Evolutionary conservation across 1,284 basidiomycete species (phyloP), one percentile per base, ranked within the genome.

Genomic region (Singerocomus inundabilis): DNA sequence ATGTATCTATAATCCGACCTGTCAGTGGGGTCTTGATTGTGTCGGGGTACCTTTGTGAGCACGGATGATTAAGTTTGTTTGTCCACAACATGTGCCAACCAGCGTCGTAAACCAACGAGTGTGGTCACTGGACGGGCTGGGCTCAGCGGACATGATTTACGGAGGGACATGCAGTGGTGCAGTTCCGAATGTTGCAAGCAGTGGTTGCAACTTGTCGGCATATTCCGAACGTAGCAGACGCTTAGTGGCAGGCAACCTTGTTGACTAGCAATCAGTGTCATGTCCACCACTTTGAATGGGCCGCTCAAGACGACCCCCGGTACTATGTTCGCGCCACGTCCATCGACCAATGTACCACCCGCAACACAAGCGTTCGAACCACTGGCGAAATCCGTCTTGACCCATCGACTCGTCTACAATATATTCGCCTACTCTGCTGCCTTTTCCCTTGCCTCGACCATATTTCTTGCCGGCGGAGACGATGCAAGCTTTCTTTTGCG

Each of bases 361-460:
- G 63, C 81, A 5, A 61, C 73, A 6, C 73, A 79, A 56, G 66
- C 71, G 1, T 87, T 80, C 57, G 81, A 85, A 54, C 83, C 84
- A 11, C 73, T 79, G 29, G 75, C 80, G 5, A 84, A 81, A 58
- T 63, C 71, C 6, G 70, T 81, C 10, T 71, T 87, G 48, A 75
- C 72, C 47, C 78, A 80, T 60, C 78, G 84, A 46, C 75, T 84
- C 5, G 66, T 75, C 25, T 73, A 73, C 57, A 70, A 68, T 52
- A 74, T 83, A 35, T 78, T 87, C 51, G 62, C 75, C 11, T 71
- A 72, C 29, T 81, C 82, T 37, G 72, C 71, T 1, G 56, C 71
- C 4, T 72, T 72, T 51, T 74, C 74, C 5, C 84, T 82, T 72
- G 56, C 65, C 2, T 65, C 74, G 7, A 66, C 70, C n/a, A 62